phyloP scores from a whole-genome alignment of 805 yeast genomes.

The Cyberlindnera japonica region DNA sequence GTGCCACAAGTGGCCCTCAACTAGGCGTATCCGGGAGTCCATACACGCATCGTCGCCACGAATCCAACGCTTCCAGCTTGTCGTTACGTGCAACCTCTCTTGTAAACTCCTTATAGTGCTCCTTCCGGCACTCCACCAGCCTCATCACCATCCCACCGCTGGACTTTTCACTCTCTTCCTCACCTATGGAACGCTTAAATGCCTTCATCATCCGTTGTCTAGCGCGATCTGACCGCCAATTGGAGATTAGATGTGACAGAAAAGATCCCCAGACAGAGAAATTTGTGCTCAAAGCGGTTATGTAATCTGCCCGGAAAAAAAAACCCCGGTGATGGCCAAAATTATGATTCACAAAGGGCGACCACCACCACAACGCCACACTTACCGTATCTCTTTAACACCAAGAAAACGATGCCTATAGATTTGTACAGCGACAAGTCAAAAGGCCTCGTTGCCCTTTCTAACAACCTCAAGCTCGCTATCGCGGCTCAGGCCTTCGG shows the following conservation, averaged over 20 bases:
- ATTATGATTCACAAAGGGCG: neutral
- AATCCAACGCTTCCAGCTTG: conserved; percentile 16
- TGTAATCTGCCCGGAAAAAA: neutral
- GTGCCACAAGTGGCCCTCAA: too few relatives aligned
- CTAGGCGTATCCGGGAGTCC: too few relatives aligned
- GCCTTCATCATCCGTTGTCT: too few relatives aligned
- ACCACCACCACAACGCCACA: too few relatives aligned
- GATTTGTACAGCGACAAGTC: conserved; percentile 23
- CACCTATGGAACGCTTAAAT: too few relatives aligned
- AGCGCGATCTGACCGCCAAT: too few relatives aligned
- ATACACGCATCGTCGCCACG: too few relatives aligned
- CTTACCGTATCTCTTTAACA: too few relatives aligned
- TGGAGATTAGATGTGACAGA: too few relatives aligned
- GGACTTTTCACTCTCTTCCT: neutral
- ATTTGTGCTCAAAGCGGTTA: neutral
- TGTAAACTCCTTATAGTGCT: conserved; percentile 10
- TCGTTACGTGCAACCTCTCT: conserved; percentile 8
- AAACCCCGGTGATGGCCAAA: neutral
- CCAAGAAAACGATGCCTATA: conserved; percentile 16
- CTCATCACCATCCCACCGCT: neutral
- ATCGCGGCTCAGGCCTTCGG: conserved; percentile 24
- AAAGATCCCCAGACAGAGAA: too few relatives aligned
- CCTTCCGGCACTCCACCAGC: conserved; percentile 4
- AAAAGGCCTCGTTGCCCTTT: conserved; percentile 20
- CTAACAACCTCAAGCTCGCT: conserved; percentile 28